Evolutionary conservation across 306 rosid species (phyloP), one percentile per base, ranked within the genome.

Genomic region (Dryas alaskensis): DNA sequence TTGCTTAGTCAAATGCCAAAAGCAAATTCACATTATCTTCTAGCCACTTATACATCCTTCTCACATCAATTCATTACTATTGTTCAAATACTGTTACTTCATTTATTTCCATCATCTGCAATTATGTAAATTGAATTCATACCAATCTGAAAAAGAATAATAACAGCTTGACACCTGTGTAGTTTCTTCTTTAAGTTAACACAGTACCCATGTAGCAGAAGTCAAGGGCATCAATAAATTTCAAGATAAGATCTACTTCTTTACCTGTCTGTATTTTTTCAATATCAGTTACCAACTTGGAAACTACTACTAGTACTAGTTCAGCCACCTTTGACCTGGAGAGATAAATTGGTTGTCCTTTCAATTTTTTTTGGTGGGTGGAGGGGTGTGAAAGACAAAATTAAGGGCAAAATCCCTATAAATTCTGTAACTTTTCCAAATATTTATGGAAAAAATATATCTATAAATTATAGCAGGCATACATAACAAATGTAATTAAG

Each of bases 281-380:
- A 46, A 72, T 40, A 45, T 45, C 47, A 27, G 27, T 59, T 58
- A 3, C 67, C 76, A 72, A 59, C 51, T 59, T 72, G 65, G 12
- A 27, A 27, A 45, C 52, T 19, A 42, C 73, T 22, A 11, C 66
- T 44, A n/a, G 25, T 70, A 11, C 66, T 44, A n/a, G 25, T 70
- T 49, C 55, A 69, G 51, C 62, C 9, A 69, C 50, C 49, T 22
- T 16, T 1, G 73, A 69, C 39, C 27, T 19, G 16, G 13, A 4
- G 31, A 42, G 40, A 61, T 45, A 39, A 3, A 61, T 39, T 12
- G 47, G 22, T 6, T 44, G 13, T 64, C 69, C 16, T 31, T 31
- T 31, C 37, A 31, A 1, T 31, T 31, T 31, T 31, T 31, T 31
- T 22, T 22, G 22, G 22, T 22, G 22, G 22, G 22, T 22, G 22